A percentile compares a stretch with the other conserved stretches of the same genome.
phyloP scores from a whole-genome alignment of 2,329 filamentous ascomycete genomes.

The Akanthomyces muscarius region DNA sequence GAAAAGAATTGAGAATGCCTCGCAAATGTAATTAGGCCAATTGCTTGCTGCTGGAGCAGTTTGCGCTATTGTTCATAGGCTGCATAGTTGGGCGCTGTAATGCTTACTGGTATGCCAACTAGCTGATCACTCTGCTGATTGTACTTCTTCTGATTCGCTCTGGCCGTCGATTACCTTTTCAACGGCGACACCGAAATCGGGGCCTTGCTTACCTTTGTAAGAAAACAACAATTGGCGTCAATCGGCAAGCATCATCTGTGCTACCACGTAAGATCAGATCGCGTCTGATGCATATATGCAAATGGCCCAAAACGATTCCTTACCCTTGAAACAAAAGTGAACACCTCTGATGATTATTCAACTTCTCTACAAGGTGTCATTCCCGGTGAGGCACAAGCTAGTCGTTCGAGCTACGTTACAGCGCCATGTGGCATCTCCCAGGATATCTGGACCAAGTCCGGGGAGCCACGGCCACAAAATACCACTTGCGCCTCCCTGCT shows the following conservation, averaged over 20 bases:
- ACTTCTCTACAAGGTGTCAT: neutral
- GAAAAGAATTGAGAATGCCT: neutral
- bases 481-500: neutral
- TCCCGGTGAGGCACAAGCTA: neutral
- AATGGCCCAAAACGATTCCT: too few relatives aligned
- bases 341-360: too few relatives aligned
- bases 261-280: neutral
- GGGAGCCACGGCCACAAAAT: neutral
- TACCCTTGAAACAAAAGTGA: too few relatives aligned
- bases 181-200: neutral
- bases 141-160: neutral
- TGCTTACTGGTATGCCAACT: neutral
- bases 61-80: neutral
- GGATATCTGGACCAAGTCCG: neutral
- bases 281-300: neutral
- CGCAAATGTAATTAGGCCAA: neutral
- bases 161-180: neutral
- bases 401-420: neutral
- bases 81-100: neutral
- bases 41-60: neutral
- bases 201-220: neutral
- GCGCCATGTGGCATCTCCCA: neutral
- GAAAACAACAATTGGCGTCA: neutral
- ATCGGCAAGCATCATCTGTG: neutral
- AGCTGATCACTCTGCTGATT: neutral